These are phyloP conservation scores for Pachysandra terminalis DNA, from an alignment of 164 flowering plant species.

Conservation along the genomic window DNA sequence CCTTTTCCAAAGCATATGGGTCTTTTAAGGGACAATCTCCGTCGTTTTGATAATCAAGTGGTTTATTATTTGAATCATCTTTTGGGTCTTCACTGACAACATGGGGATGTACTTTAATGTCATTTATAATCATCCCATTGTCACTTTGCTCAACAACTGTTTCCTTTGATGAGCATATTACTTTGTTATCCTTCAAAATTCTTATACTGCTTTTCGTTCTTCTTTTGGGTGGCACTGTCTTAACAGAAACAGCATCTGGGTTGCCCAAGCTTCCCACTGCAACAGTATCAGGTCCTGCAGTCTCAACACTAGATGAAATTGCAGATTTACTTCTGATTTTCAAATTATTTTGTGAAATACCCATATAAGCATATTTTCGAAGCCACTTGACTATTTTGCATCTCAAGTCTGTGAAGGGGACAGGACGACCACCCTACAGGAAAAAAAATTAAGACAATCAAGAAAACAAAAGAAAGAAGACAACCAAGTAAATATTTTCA, in stretches of 20 bases:
- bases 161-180: constrained; percentile 30
- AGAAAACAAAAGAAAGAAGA: neutral
- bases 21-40: constrained; percentile 8
- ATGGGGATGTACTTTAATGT: constrained; percentile 19
- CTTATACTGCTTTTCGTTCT: constrained; percentile 46
- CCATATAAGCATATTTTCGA: constrained; percentile 48
- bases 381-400: constrained; percentile 68
- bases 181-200: constrained; percentile 41
- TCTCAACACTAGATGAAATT: constrained; percentile 22
- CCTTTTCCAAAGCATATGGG: constrained; percentile 34
- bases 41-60: constrained; percentile 7
- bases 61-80: constrained; percentile 17
- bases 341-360: constrained; percentile 30
- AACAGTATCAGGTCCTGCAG: constrained; percentile 28
- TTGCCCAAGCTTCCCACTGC: constrained; percentile 30
- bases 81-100: constrained; percentile 22
- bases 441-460: neutral
- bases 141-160: constrained; percentile 20
- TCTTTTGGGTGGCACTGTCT: constrained; percentile 56
- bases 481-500: neutral
- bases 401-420: constrained; percentile 40
- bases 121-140: constrained; percentile 26
- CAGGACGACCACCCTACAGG: constrained; percentile 47
- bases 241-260: constrained; percentile 45
- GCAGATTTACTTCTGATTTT: constrained; percentile 32